phyloP scores from a whole-genome alignment of 2,329 filamentous ascomycete genomes.

The Nigrospora oryzae region DNA sequence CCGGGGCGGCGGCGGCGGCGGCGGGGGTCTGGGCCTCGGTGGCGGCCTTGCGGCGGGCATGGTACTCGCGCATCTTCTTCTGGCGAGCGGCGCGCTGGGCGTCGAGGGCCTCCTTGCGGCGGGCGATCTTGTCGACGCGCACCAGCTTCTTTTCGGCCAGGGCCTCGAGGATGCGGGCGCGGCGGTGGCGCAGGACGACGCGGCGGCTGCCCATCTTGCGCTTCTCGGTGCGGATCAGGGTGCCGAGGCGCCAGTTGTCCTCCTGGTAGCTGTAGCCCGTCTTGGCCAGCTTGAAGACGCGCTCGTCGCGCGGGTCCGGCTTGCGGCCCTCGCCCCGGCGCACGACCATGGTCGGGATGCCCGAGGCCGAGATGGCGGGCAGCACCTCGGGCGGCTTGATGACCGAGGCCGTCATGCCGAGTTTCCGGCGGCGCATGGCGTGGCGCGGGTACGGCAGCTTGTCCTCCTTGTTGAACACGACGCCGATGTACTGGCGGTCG shows the following conservation, averaged over 20 bases:
- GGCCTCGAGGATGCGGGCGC: constrained; percentile 25
- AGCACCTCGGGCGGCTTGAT: constrained; percentile 34
- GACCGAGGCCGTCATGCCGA: constrained; percentile 60
- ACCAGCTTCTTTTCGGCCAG: constrained; percentile 18
- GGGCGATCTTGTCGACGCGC: constrained; percentile 18
- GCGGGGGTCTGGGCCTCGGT: not conserved
- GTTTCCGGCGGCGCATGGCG: constrained; percentile 62
- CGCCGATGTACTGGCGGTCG: constrained; percentile 87
- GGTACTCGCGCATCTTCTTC: constrained; percentile 14
- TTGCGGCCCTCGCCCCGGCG: constrained; percentile 21
- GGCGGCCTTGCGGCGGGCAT: constrained; percentile 6
- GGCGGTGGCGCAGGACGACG: constrained; percentile 41
- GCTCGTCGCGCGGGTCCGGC: constrained; percentile 27
- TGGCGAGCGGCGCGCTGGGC: constrained; percentile 11
- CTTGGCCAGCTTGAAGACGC: constrained; percentile 39
- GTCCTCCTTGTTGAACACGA: constrained; percentile 77
- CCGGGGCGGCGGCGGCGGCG: not conserved
- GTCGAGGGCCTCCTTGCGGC: constrained; percentile 21
- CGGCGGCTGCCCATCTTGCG: constrained; percentile 32
- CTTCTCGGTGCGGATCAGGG: constrained; percentile 41
- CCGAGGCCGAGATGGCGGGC: constrained; percentile 37
- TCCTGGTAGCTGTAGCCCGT: constrained; percentile 50
- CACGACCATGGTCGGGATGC: constrained; percentile 38
- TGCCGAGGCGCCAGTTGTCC: constrained; percentile 51
- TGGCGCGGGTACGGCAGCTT: constrained; percentile 69